Conservation (phyloP, 2,329 filamentous ascomycete genomes). For the Ambrosiella cleistominuta region DNA sequence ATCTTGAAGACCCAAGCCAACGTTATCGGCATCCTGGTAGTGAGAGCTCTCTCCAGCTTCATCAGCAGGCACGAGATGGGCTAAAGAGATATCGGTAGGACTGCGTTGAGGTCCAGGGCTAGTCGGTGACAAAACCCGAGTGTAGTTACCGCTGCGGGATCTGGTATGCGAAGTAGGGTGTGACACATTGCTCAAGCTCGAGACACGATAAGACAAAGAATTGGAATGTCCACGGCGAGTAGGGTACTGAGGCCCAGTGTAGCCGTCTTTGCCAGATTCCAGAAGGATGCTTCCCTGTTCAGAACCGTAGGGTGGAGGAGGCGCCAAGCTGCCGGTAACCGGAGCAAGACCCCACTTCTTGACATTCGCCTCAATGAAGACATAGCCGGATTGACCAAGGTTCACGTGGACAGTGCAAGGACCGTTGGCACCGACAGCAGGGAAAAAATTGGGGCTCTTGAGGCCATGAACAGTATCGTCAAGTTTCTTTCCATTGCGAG, state of each 20-base stretch:
- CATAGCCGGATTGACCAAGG: slow-evolving; percentile 92
- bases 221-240: slow-evolving; percentile 25
- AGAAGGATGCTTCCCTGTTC: slow-evolving; percentile 93
- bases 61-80: slow-evolving; percentile 58
- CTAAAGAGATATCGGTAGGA: slow-evolving; percentile 89
- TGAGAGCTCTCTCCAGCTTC: slow-evolving; percentile 54
- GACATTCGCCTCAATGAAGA: slow-evolving; percentile 97
- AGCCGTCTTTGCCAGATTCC: slow-evolving; percentile 55
- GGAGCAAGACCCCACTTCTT: slow-evolving; percentile 99
- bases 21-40: slow-evolving; percentile 14
- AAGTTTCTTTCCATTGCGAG: slow-evolving; percentile 90
- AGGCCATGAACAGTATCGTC: slow-evolving; percentile 87
- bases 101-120: slow-evolving; percentile 80
- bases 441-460: slow-evolving; percentile 94
- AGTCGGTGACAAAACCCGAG: slow-evolving; percentile 51
- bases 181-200: slow-evolving; percentile 25
- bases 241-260: slow-evolving; percentile 17
- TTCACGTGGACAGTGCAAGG: slow-evolving; percentile 90
- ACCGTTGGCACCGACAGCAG: slow-evolving; percentile 87
- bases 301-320: slow-evolving; percentile 88
- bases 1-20: slow-evolving; percentile 34
- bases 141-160: slow-evolving; percentile 58
- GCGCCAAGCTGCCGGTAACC: slow-evolving; percentile 85
- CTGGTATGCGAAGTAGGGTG: slow-evolving; percentile 40
- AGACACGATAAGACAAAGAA: slow-evolving; percentile 20